Evolutionary conservation across 78 protist species (phyloP).

Genomic region (Isochrysis galbana): DNA sequence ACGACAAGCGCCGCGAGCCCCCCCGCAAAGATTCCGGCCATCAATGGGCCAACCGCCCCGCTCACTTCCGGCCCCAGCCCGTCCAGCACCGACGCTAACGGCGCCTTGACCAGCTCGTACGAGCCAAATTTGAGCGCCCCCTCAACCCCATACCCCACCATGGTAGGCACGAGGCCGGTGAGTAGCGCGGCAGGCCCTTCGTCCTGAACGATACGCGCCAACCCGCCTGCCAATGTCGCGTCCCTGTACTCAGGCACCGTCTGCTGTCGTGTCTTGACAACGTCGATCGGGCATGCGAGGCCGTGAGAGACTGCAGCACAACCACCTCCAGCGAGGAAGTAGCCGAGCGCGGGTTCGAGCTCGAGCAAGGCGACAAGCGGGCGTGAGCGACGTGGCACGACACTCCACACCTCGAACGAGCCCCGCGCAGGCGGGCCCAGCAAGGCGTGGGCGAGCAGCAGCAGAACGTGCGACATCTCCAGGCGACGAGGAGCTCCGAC

Average conservation of each 20-base stretch:
- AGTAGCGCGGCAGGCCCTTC: background rate
- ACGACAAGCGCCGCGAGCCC: background rate
- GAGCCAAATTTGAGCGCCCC: conserved; percentile 20
- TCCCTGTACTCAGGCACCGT: background rate
- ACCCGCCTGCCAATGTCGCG: background rate
- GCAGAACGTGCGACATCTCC: too few relatives aligned
- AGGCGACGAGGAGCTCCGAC: too few relatives aligned
- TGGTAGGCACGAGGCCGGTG: background rate
- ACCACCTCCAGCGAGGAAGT: background rate
- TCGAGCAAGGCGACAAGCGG: too few relatives aligned
- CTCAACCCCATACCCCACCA: background rate
- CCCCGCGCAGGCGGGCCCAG: too few relatives aligned
- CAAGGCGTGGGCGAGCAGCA: too few relatives aligned
- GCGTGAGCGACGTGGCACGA: too few relatives aligned
- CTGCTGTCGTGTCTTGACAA: conserved; percentile 1
- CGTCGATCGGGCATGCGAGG: background rate
- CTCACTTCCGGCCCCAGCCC: background rate
- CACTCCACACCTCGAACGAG: too few relatives aligned
- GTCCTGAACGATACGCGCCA: background rate
- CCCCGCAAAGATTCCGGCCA: background rate
- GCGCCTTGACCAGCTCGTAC: background rate
- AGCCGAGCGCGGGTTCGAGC: too few relatives aligned
- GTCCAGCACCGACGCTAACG: background rate
- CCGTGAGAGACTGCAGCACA: background rate
- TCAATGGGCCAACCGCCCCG: background rate